Conservation (phyloP, 768 basidiomycete genomes). For the Naganishia vishniacii region DNA sequence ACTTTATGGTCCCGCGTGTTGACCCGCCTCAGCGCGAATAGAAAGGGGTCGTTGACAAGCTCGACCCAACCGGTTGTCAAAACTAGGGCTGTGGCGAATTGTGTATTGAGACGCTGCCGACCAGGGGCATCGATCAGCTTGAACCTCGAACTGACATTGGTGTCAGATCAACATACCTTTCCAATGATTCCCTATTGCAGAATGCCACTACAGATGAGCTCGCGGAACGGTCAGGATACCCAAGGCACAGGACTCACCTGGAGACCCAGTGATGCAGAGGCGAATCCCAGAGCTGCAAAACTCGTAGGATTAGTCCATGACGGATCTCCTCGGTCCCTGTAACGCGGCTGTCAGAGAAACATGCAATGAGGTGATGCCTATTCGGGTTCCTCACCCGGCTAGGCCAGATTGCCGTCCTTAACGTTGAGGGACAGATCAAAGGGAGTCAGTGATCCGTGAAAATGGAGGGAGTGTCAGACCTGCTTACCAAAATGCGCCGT, state of each 20-base stretch:
- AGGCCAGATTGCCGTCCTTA: not conserved
- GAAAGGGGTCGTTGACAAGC: conserved; percentile 70
- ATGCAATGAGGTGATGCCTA: not conserved
- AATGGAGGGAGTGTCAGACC: conserved; percentile 43
- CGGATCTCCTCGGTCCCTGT: conserved; percentile 56
- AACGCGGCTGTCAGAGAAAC: not conserved
- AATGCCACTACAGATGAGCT: not conserved
- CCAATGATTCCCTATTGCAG: conserved; percentile 63
- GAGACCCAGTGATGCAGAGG: conserved; percentile 72
- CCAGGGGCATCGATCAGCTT: conserved; percentile 54
- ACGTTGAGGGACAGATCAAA: too few relatives aligned
- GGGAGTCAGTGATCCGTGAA: not conserved
- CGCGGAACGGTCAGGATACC: too few relatives aligned
- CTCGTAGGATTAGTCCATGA: conserved; percentile 65
- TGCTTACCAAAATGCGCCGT: conserved; percentile 66
- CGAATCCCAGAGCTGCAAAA: conserved; percentile 68
- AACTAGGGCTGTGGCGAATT: conserved; percentile 55
- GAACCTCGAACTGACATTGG: conserved; percentile 49
- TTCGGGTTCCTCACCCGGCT: not conserved
- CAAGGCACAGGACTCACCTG: conserved; percentile 51
- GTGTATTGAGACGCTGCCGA: conserved; percentile 13
- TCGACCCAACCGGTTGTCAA: conserved; percentile 78
- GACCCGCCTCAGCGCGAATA: conserved; percentile 57
- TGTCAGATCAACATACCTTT: conserved; percentile 58
- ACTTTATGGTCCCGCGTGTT: conserved; percentile 65